Evolutionary conservation across 257 asterid genomes (phyloP), one percentile per base, ranked within the genome.

Genomic region (Misopates orontium): DNA sequence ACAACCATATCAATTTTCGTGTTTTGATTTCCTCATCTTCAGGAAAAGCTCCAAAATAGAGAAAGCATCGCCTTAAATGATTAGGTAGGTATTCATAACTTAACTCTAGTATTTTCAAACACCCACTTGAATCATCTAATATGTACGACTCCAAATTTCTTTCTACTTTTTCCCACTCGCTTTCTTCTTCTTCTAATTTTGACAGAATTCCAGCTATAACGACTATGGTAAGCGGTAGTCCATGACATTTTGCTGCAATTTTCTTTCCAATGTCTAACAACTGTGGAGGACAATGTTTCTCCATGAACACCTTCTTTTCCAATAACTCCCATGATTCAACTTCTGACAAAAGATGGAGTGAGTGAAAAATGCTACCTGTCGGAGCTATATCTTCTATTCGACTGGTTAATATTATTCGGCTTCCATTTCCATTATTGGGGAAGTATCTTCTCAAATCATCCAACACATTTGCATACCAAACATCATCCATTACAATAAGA

Each of bases 141-240:
- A n/a, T n/a, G 8, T 57, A 44, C 6, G 71, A 31, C 28, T 66
- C 24, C 23, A 83, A 50, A 40, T 19, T 72, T 60, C 20, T 18
- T 21, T 39, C 69, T 32, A 79, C 77, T 11, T 56, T 32, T 52
- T 39, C 40, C 82, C 84, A 82, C 0, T 25, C 42, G 16, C 56
- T 66, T 58, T 61, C 63, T 9, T 47, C 66, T 53, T 42, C 54
- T 20, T 24, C 40, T 71, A 20, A 40, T 3, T 6, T 57, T 13
- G 57, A 59, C 41, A 82, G 80, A 41, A 76, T 57, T 11, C 79
- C 82, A 52, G 82, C 84, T n/a, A 74, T 47, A 9, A 79, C 71
- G 69, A 79, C 77, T 10, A 82, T 72, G 1, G 74, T 62, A 18
- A 82, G 75, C 17, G 87, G 84, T n/a, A 78, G 24, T 8, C 87